Conservation (phyloP, 2,329 filamentous ascomycete genomes). For the Colletotrichum truncatum region DNA sequence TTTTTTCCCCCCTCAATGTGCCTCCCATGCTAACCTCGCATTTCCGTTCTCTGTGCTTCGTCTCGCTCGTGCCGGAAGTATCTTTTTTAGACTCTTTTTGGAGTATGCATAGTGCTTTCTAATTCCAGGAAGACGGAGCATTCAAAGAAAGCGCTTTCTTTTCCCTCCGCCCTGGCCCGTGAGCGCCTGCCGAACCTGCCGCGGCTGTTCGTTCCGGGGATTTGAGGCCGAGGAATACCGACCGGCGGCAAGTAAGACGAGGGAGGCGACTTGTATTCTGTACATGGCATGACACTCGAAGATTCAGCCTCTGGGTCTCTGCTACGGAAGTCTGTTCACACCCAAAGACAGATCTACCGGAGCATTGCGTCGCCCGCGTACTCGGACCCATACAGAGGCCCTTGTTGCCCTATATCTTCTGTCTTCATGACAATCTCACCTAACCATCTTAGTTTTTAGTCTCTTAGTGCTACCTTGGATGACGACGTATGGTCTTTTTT, state of each 20-base stretch:
- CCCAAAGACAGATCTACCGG: conserved; percentile 10
- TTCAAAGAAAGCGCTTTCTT: not conserved
- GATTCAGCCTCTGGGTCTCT: not conserved
- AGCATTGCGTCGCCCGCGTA: conserved; percentile 15
- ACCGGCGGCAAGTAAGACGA: not conserved
- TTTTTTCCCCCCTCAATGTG: not conserved
- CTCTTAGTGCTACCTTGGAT: conserved; percentile 9
- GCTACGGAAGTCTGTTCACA: conserved; percentile 10
- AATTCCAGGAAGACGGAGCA: conserved; percentile 5
- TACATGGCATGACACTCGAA: not conserved
- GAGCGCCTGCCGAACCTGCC: conserved; percentile 16
- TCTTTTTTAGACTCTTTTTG: conserved; percentile 5
- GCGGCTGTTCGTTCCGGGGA: not conserved
- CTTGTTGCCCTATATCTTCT: not conserved
- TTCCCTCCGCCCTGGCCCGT: not conserved
- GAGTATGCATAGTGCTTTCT: conserved; percentile 1
- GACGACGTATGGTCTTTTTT: not conserved
- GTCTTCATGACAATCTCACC: not conserved
- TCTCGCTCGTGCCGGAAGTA: not conserved
- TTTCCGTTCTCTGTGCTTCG: not conserved
- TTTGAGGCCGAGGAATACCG: not conserved
- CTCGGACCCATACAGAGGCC: conserved; percentile 1
- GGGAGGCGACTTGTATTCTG: not conserved
- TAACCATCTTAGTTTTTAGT: conserved; percentile 4
- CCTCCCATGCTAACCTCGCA: not conserved